Evolutionary conservation across 768 basidiomycete genomes (phyloP), one percentile per base, ranked within the genome.

Genomic region (Lentinula detonsa): DNA sequence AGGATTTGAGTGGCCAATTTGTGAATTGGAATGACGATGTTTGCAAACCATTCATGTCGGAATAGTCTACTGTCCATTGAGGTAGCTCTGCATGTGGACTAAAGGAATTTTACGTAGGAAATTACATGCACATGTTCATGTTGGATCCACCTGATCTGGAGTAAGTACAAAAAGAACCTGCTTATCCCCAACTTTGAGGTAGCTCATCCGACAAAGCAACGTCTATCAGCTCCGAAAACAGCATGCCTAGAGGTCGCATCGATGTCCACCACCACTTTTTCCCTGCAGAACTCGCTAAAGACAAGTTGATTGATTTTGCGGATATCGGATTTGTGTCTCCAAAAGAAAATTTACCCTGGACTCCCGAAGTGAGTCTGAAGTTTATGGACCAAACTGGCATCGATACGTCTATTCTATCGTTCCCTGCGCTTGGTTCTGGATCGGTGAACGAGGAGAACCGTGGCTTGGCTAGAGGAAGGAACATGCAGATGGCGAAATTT

Each of bases 251-350:
- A 33, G 55, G 55, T 28, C 69, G 76, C 63, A 76, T 92, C 65
- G 90, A 92, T 69, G 72, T 90, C n/a, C 90, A 92, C 67, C 90
- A 91, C 71, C 90, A 91, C 67, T 83, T 83, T 68, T 90, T 91
- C 66, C 80, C 86, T 2, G 68, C 78, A 15, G 74, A 78, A 51
- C 70, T 85, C 50, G 63, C 78, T 62, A 87, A 88, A 65, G 71
- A 67, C 31, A 72, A 72, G 23, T 0, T 39, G 28, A 71, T 71
- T 42, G 84, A 83, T 61, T 61, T 68, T 10, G 66, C 74, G 10
- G 28, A 31, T 11, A 69, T 85, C 21, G 87, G 88, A 18, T 91
- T 85, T 83, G 75, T 72, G 58, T 83, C 85, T 1, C 87, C 89
- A 0, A 64, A 73, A 40, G 88, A 80, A 64, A 85, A 85, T 66